phyloP scores from a whole-genome alignment of 495 filamentous ascomycete species.

The Terfezia boudieri region DNA sequence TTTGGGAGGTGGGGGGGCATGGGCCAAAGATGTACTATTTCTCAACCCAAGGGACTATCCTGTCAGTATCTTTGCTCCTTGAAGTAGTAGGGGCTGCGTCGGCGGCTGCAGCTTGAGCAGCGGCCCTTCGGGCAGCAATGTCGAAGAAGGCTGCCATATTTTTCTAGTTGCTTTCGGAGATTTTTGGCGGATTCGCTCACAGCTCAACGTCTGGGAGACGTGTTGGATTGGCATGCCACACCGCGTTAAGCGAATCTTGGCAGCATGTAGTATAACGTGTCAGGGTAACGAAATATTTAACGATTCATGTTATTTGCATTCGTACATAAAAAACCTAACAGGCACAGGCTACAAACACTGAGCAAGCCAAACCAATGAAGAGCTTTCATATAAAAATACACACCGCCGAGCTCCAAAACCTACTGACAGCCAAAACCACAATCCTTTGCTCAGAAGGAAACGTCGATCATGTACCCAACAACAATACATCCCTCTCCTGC shows the following conservation, averaged over 20 bases:
- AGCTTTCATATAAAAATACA: background rate
- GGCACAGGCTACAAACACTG: background rate
- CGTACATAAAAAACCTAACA: background rate
- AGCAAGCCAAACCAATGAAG: background rate
- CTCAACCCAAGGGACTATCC: slow-evolving; percentile 88
- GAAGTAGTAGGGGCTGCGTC: slow-evolving; percentile 23
- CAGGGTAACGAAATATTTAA: too few species aligned
- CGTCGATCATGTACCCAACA: background rate
- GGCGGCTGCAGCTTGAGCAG: slow-evolving; percentile 38
- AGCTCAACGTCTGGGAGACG: too few species aligned
- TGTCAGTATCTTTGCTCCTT: slow-evolving; percentile 33
- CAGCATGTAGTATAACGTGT: too few species aligned
- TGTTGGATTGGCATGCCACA: too few species aligned
- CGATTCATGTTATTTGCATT: too few species aligned
- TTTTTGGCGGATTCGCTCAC: too few species aligned
- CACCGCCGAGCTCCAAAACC: background rate
- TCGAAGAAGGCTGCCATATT: slow-evolving; percentile 54
- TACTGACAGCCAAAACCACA: background rate
- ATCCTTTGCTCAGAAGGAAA: background rate
- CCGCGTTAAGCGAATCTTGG: too few species aligned
- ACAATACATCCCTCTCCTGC: background rate
- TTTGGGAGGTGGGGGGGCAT: background rate
- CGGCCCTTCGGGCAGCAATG: slow-evolving; percentile 74
- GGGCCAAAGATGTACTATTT: slow-evolving; percentile 57
- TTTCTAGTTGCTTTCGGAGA: too few species aligned